Percentiles rank a stretch among this genome's conserved stretches.
Evolutionary conservation across 2,329 filamentous ascomycete species (phyloP).

Genomic region (Fusarium pseudocircinatum): DNA sequence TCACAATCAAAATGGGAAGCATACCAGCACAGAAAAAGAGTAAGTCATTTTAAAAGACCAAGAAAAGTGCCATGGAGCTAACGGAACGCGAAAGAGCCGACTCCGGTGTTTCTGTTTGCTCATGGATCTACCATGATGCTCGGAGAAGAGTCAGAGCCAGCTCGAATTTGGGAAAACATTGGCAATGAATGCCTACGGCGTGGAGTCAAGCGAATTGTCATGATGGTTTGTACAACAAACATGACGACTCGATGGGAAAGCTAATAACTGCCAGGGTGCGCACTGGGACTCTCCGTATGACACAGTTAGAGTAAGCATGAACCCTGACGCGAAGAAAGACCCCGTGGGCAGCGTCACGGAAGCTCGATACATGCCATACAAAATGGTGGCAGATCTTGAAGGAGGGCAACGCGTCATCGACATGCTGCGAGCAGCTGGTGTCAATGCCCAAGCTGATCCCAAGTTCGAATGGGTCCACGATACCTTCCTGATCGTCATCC

Average conservation of each 20-base stretch:
- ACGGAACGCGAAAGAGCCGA: not conserved
- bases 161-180: conserved; percentile 28
- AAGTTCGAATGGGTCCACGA: conserved; percentile 78
- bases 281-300: conserved; percentile 70
- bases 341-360: conserved; percentile 74
- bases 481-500: conserved; percentile 72
- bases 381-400: conserved; percentile 67
- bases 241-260: fast-evolving
- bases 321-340: conserved; percentile 67
- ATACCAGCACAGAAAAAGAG: not conserved
- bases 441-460: conserved; percentile 62
- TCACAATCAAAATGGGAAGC: not conserved
- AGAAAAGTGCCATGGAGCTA: not conserved
- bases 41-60: not conserved
- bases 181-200: conserved; percentile 24
- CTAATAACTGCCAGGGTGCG: conserved; percentile 46
- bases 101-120: conserved; percentile 29
- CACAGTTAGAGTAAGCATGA: conserved; percentile 67
- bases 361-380: conserved; percentile 70
- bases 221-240: conserved; percentile 18
- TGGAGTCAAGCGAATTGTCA: conserved; percentile 21
- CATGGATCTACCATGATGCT: conserved; percentile 37
- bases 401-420: conserved; percentile 60
- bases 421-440: conserved; percentile 59
- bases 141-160: conserved; percentile 26